Evolutionary conservation across 1,139 yeast species (phyloP), one percentile per base, ranked within the genome.

Genomic region (Kluyveromyces sp.): DNA sequence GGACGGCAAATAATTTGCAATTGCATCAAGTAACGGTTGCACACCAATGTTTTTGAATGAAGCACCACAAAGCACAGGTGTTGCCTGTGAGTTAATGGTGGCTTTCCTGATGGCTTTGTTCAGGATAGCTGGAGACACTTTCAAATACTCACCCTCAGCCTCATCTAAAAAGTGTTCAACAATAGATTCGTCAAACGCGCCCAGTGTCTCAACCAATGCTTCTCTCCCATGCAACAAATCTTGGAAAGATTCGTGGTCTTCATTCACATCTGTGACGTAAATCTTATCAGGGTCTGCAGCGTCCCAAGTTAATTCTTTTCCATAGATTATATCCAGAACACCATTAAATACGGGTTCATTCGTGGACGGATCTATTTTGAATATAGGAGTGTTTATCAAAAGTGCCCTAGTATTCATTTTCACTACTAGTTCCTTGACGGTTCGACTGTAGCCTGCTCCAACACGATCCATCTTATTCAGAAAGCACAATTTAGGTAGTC

Each of bases 401-500:
- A 82, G 84, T 3, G 83, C 88, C 36, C 82, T 71, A 0, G 95
- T 85, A 17, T 78, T 79, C 46, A 94, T 67, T 58, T 85, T 85
- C 19, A 78, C 68, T n/a, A 86, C 83, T 20, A 92, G 75, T 55
- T 92, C 97, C 52, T 78, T 78, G 3, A 88, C 94, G 0, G 96
- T 85, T 47, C 96, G 71, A 47, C 95, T 83, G 60, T 80, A 92
- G 0, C 96, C 96, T 0, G 97, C 96, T 12, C 98, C 98, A 15
- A 80, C 83, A 46, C 97, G 74, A 65, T 92, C 99, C 98, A 92
- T 89, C 62, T 92, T 92, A 63, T 92, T 92, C 33, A 92, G 76
- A 59, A 80, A 94, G 7, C 88, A 80, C 13, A 92, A 67, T 44
- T 78, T 75, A 0, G 98, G 97, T 49, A 85, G 69, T 22, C 73